phyloP scores from a whole-genome alignment of 75 land plant genomes.

The Pinus taeda region DNA sequence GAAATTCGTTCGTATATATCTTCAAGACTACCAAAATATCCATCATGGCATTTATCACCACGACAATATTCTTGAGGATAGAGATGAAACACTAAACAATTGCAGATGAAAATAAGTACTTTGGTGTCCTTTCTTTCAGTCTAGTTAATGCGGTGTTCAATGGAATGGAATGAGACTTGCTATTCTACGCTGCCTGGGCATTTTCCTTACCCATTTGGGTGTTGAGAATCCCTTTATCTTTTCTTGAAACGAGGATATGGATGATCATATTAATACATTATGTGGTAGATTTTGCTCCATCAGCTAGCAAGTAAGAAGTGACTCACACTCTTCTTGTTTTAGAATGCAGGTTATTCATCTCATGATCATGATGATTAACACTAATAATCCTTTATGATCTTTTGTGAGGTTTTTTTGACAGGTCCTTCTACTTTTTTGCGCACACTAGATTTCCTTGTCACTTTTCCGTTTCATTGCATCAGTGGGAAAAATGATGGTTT shows the following conservation, averaged over 20 bases:
- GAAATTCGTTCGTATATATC: too few species aligned
- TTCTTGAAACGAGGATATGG: constrained; percentile 16
- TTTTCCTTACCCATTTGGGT: not conserved
- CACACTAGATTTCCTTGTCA: constrained; percentile 46
- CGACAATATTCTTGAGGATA: constrained; percentile 28
- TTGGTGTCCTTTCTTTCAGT: constrained; percentile 22
- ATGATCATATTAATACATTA: too few species aligned
- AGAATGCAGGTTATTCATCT: too few species aligned
- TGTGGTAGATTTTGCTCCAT: not conserved
- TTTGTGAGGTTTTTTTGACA: not conserved
- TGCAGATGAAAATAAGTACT: not conserved
- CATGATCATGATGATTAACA: too few species aligned
- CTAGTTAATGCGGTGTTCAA: too few species aligned
- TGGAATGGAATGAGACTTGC: too few species aligned
- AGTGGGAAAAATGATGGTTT: constrained; percentile 62
- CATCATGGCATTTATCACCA: constrained; percentile 30
- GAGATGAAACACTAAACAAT: too few species aligned
- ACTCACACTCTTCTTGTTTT: too few species aligned
- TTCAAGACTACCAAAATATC: too few species aligned
- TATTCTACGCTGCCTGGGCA: too few species aligned
- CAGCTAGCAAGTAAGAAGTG: too few species aligned
- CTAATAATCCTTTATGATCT: too few species aligned
- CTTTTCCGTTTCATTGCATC: constrained; percentile 41
- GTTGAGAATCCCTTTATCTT: constrained; percentile 63
- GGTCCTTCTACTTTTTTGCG: not conserved